Evolutionary conservation across 2,329 filamentous ascomycete genomes (phyloP).

Genomic region (Fonsecaea monophora): DNA sequence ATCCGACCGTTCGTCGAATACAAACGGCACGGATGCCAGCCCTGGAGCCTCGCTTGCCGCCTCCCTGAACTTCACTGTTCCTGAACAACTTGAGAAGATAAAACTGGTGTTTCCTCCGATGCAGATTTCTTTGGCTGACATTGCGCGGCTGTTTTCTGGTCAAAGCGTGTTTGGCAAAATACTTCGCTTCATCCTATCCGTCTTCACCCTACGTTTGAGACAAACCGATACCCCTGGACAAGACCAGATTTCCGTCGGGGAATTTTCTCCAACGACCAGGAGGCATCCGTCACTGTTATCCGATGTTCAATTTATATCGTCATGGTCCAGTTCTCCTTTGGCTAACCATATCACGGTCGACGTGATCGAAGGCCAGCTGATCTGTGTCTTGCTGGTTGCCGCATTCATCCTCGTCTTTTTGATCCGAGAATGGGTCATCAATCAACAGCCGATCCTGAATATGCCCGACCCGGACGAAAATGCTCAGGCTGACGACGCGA

Average conservation of each 20-base stretch:
- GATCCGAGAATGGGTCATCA: constrained; percentile 96
- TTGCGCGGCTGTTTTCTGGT: constrained; percentile 27
- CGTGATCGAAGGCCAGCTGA: constrained; percentile 88
- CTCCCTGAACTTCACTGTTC: constrained; percentile 17
- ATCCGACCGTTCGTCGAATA: constrained; percentile 18
- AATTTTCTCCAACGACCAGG: constrained; percentile 17
- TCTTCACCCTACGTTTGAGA: constrained; percentile 21
- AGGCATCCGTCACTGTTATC: constrained; percentile 62
- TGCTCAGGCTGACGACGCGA: constrained; percentile 26
- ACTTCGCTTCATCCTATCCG: constrained; percentile 26
- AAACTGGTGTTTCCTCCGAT: constrained; percentile 31
- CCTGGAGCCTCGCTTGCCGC: not conserved
- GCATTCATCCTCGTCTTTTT: constrained; percentile 97
- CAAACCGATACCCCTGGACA: not conserved
- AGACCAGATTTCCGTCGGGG: constrained; percentile 28
- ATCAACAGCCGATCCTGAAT: constrained; percentile 93
- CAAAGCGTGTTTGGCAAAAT: constrained; percentile 30
- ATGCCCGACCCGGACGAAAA: constrained; percentile 66
- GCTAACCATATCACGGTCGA: constrained; percentile 82
- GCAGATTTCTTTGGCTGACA: constrained; percentile 31
- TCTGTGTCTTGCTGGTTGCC: constrained; percentile 88
- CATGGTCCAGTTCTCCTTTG: constrained; percentile 69
- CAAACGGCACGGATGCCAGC: constrained; percentile 9
- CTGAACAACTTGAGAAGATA: constrained; percentile 28
- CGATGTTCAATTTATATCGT: constrained; percentile 62